Conservation (phyloP, 2,329 filamentous ascomycete genomes). For the Pseudogymnoascus destructans region DNA sequence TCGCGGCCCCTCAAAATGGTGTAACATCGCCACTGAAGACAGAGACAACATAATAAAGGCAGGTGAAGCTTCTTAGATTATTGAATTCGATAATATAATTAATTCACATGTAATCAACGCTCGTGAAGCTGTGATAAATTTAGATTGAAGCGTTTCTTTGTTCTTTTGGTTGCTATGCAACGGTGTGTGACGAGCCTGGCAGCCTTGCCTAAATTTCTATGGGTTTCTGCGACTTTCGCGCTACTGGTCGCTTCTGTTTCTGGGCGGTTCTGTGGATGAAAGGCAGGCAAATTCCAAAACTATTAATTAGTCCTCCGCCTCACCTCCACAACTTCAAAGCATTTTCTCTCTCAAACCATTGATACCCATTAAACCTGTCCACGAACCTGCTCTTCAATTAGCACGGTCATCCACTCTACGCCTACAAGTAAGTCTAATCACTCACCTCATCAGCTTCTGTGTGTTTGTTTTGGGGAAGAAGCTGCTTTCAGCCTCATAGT, state of each 20-base stretch:
- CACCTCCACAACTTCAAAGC: conserved; percentile 8
- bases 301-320: conserved; percentile 9
- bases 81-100: neutral
- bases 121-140: neutral
- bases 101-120: neutral
- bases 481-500: neutral
- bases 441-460: neutral
- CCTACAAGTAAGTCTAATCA: conserved; percentile 3
- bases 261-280: conserved; percentile 9
- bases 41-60: neutral
- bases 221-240: conserved; percentile 10
- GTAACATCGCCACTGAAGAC: neutral
- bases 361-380: conserved; percentile 7
- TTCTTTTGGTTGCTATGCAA: conserved; percentile 4
- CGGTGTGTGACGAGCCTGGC: conserved; percentile 6
- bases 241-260: conserved; percentile 10
- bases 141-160: neutral
- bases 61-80: neutral
- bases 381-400: conserved; percentile 10
- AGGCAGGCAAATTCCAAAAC: conserved; percentile 9
- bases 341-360: conserved; percentile 8
- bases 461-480: neutral
- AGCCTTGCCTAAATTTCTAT: conserved; percentile 10
- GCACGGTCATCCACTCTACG: neutral
- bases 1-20: neutral